Conservation (phyloP, 1,284 basidiomycete species). For the Melampsora americana region DNA sequence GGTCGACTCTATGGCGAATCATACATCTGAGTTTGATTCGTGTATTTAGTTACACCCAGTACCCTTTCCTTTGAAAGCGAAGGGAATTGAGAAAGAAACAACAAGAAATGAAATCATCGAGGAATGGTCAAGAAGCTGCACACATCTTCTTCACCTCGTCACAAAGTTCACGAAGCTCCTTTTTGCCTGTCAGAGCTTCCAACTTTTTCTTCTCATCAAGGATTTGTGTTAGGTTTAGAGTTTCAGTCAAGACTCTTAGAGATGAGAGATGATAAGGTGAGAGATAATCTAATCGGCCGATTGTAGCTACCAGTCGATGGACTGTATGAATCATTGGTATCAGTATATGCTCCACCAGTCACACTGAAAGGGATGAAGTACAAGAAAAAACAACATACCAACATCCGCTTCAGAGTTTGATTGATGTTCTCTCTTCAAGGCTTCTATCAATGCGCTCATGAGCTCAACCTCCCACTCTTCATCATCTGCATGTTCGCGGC, state of each 20-base stretch:
- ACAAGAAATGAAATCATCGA: too few species aligned
- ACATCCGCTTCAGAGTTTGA: constrained; percentile 48
- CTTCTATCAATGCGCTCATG: constrained; percentile 43
- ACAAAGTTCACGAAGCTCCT: background rate
- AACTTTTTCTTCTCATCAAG: background rate
- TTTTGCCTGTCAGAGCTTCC: background rate
- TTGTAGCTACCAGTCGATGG: constrained; percentile 49
- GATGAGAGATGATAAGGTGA: constrained; percentile 39
- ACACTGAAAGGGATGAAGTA: too few species aligned
- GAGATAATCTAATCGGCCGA: constrained; percentile 48
- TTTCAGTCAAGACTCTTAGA: background rate
- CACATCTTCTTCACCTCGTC: constrained; percentile 7
- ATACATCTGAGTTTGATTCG: too few species aligned
- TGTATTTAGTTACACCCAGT: too few species aligned
- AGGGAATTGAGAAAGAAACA: too few species aligned
- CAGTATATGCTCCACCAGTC: background rate
- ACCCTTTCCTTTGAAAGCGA: too few species aligned
- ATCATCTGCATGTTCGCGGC: background rate
- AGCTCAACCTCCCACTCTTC: constrained; percentile 40
- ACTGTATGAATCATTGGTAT: constrained; percentile 43
- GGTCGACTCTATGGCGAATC: too few species aligned
- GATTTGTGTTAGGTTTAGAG: background rate
- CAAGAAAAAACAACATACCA: constrained; percentile 45
- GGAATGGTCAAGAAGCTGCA: background rate
- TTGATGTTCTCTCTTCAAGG: constrained; percentile 46